These are phyloP conservation scores for Aspergillus steynii DNA, from an alignment of 495 filamentous ascomycete genomes.

Conservation along the genomic window DNA sequence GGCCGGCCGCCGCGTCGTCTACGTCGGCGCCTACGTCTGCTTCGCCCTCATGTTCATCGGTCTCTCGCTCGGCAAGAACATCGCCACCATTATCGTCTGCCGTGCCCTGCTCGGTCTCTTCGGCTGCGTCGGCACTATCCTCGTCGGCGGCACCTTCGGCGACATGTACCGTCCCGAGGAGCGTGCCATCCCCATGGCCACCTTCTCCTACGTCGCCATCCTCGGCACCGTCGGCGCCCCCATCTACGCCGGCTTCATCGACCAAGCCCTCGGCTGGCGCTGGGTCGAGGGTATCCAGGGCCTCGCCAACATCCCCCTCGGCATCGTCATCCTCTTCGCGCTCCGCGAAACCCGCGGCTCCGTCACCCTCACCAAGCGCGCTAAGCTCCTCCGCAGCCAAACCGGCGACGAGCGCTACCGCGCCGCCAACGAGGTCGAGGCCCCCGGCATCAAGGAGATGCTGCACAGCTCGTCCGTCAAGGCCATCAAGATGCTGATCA, in stretches of 20 bases:
- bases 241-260: constrained; percentile 72
- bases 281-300: constrained; percentile 83
- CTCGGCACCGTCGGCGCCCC: constrained; percentile 71
- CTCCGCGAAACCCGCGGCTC: constrained; percentile 74
- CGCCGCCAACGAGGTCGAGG: constrained; percentile 60
- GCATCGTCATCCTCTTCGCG: constrained; percentile 49
- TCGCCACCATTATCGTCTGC: constrained; percentile 66
- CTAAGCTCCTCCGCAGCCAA: constrained; percentile 51
- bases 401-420: constrained; percentile 69
- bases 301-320: constrained; percentile 64
- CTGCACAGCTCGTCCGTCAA: constrained; percentile 43
- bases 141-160: constrained; percentile 73
- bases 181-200: constrained; percentile 77
- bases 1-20: constrained; percentile 41
- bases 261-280: constrained; percentile 68
- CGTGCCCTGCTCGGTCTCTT: constrained; percentile 73
- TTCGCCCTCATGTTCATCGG: constrained; percentile 47
- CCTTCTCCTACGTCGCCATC: constrained; percentile 72
- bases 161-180: constrained; percentile 75
- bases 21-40: constrained; percentile 38
- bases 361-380: constrained; percentile 58
- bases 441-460: constrained; percentile 38
- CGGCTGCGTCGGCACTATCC: constrained; percentile 74
- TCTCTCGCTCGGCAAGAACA: constrained; percentile 56
- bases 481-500: constrained; percentile 70